Evolutionary conservation across 306 rosid genomes (phyloP), one percentile per base, ranked within the genome.

Genomic region (Cicer arietinum): DNA sequence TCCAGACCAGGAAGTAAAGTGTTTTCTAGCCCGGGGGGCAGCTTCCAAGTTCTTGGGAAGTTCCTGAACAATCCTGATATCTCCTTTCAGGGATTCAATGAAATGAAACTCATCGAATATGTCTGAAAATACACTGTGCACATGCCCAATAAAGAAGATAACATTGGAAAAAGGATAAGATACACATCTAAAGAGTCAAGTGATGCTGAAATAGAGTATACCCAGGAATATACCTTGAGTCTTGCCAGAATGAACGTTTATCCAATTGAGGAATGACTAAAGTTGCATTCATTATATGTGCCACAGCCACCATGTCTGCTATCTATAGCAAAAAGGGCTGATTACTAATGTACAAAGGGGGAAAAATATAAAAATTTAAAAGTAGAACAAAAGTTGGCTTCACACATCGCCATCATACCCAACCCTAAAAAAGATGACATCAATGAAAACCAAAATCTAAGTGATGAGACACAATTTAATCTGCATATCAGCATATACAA

Each of bases 251-350:
- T 51, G 98, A 93, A 56, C 96, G 93, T 70, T 85, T 93, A 80
- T 93, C 98, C 74, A 93, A 82, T 80, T 86, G 97, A 60, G 98
- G 98, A 75, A 93, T 85, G 81, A 93, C 97, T 63, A 93, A 85
- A 68, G 97, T 93, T 54, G 96, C 97, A 82, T 93, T 90, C 95
- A 93, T 88, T 56, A 90, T 88, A 74, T 73, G 90, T 52, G 98
- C 97, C 77, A 93, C 96, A 78, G 92, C 94, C 70, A 93, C 98
- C 96, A 93, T 89, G 88, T 93, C 98, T 4, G 98, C 82, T 84
- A 93, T 93, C 98, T 93, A 73, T 46, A 58, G 67, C 35, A 76
- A 68, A 82, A 80, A 69, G 46, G 71, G 12, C 71, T 47, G 30
- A 11, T n/a, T 74, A 66, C 53, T 70, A 13, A 59, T 79, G 47